These are phyloP conservation scores for Ophiostoma novo-ulmi DNA, from an alignment of 2,329 filamentous ascomycete species.

Conservation along the genomic window DNA sequence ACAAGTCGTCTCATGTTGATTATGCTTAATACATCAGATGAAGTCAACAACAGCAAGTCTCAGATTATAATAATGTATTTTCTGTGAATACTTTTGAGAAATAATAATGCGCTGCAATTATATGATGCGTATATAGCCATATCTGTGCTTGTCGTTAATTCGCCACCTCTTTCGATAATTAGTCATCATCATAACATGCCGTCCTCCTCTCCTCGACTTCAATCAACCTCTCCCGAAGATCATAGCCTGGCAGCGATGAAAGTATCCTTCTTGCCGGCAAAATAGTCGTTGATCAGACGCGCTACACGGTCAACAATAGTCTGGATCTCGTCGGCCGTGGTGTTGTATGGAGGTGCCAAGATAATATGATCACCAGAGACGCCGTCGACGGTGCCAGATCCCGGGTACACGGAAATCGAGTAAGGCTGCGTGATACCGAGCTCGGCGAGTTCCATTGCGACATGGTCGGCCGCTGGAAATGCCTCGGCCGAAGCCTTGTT, in stretches of 20 bases:
- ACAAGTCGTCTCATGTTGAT: not conserved
- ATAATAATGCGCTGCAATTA: not conserved
- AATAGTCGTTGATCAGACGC: constrained; percentile 49
- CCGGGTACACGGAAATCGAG: constrained; percentile 55
- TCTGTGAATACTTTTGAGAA: not conserved
- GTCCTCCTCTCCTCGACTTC: not conserved
- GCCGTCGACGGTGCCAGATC: constrained; percentile 56
- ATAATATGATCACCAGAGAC: constrained; percentile 63
- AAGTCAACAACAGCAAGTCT: not conserved
- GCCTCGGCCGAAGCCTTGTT: constrained; percentile 35
- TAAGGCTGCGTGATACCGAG: constrained; percentile 34
- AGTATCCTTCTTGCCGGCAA: constrained; percentile 28
- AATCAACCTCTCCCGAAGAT: not conserved
- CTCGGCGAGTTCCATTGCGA: constrained; percentile 36
- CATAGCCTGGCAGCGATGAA: not conserved
- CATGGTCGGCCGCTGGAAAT: constrained; percentile 34
- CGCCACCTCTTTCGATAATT: not conserved
- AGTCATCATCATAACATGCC: not conserved
- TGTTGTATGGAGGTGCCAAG: constrained; percentile 63
- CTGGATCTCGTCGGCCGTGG: constrained; percentile 52
- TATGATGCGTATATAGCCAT: not conserved
- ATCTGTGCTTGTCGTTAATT: not conserved
- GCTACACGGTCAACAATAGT: constrained; percentile 48
- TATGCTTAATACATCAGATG: not conserved
- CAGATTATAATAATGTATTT: not conserved